phyloP scores from a whole-genome alignment of 805 yeast genomes.

The Yamadazyma ubonensis region DNA sequence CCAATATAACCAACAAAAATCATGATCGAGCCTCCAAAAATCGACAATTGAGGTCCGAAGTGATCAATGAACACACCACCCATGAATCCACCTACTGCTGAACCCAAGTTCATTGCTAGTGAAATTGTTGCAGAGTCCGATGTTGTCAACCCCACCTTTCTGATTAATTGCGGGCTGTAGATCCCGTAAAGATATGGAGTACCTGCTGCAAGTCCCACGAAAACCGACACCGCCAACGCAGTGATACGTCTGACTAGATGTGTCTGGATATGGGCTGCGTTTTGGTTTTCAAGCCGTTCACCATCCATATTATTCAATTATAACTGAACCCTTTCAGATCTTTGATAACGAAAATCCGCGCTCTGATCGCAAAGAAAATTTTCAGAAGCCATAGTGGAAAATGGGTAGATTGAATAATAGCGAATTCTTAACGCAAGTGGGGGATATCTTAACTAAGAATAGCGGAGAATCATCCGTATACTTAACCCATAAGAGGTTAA shows the following conservation, averaged over 20 bases:
- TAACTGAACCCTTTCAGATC: neutral
- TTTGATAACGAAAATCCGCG: conserved; percentile 2
- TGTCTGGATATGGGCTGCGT: neutral
- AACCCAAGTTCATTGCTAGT: conserved; percentile 60
- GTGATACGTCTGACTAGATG: neutral
- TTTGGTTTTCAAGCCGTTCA: neutral
- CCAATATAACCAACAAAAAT: conserved; percentile 56
- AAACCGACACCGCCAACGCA: conserved; percentile 31
- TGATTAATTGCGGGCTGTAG: conserved; percentile 71
- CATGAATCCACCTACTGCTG: conserved; percentile 66
- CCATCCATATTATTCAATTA: neutral
- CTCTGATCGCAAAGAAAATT: conserved; percentile 1
- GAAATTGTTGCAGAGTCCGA: conserved; percentile 65
- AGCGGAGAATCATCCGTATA: conserved; percentile 53
- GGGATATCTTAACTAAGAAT: conserved; percentile 24
- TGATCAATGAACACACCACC: conserved; percentile 69
- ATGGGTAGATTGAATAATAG: conserved; percentile 34
- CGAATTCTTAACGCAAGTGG: conserved; percentile 29
- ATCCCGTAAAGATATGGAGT: conserved; percentile 74
- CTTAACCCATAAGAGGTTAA: conserved; percentile 56
- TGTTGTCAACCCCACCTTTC: conserved; percentile 54
- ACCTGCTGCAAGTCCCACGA: conserved; percentile 68
- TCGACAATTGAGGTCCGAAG: conserved; percentile 54
- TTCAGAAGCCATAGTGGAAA: conserved; percentile 1
- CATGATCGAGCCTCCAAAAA: conserved; percentile 52